A percentile compares a stretch with the other conserved stretches of the same genome.
phyloP scores from a whole-genome alignment of 345 rosid species.

The Eucalyptus tenuipes region DNA sequence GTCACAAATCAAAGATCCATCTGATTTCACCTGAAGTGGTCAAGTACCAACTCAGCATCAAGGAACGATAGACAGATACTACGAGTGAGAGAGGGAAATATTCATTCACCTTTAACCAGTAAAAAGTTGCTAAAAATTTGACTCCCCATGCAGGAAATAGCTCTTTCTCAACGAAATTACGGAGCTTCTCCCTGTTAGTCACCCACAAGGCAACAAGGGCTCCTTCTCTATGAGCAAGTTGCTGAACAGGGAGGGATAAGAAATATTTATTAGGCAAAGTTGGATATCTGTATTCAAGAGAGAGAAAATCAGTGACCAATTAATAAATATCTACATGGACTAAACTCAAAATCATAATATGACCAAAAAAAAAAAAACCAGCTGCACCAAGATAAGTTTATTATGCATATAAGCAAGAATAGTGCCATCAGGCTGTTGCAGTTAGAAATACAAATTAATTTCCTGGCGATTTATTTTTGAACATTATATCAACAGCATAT shows the following conservation, averaged over 20 bases:
- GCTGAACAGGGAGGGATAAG: slow-evolving; percentile 68
- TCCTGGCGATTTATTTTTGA: fast-evolving
- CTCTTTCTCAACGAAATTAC: slow-evolving; percentile 57
- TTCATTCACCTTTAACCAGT: slow-evolving; percentile 69
- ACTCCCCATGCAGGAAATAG: slow-evolving; percentile 77
- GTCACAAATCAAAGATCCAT: slow-evolving; percentile 63
- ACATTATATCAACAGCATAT: background rate
- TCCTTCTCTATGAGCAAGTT: slow-evolving; percentile 61
- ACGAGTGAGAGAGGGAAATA: background rate
- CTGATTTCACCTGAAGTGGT: slow-evolving; percentile 55
- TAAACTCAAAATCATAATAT: background rate
- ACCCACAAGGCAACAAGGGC: slow-evolving; percentile 91
- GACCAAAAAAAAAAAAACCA: background rate
- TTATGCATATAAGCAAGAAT: background rate
- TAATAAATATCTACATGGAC: background rate
- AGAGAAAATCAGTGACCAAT: background rate
- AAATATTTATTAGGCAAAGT: slow-evolving; percentile 77
- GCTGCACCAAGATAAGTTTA: background rate
- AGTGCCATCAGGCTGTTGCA: background rate
- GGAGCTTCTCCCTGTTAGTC: slow-evolving; percentile 81
- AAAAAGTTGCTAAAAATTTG: slow-evolving; percentile 32
- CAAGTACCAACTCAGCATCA: background rate
- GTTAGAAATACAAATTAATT: background rate
- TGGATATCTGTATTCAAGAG: slow-evolving; percentile 44
- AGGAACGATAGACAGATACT: background rate